Percentiles rank a stretch among this genome's conserved stretches.
phyloP scores from a whole-genome alignment of 1,284 basidiomycete genomes.

The Irpex sp. region DNA sequence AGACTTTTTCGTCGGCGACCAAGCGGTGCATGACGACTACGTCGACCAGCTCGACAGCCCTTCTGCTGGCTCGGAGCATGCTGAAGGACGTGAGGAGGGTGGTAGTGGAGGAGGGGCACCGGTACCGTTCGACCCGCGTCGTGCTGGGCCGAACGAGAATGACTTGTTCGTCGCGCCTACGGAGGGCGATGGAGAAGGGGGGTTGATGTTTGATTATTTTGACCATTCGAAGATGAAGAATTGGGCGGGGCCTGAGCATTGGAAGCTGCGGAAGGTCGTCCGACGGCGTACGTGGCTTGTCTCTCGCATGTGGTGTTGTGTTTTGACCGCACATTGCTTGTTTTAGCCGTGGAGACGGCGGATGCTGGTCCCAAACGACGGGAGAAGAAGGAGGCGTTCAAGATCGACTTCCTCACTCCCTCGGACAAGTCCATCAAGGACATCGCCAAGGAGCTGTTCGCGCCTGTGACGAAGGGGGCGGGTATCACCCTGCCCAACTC shows the following conservation, averaged over 20 bases:
- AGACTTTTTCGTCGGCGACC: slow-evolving; percentile 76
- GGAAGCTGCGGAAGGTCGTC: slow-evolving; percentile 84
- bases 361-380: slow-evolving; percentile 54
- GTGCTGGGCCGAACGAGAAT: slow-evolving; percentile 57
- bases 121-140: slow-evolving; percentile 78
- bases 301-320: not conserved
- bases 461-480: slow-evolving; percentile 60
- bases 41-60: slow-evolving; percentile 35
- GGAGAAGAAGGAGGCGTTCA: slow-evolving; percentile 85
- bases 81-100: slow-evolving; percentile 22
- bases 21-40: slow-evolving; percentile 56
- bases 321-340: not conserved
- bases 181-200: slow-evolving; percentile 42
- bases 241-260: slow-evolving; percentile 99
- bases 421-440: slow-evolving; percentile 65
- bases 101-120: slow-evolving; percentile 39
- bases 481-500: slow-evolving; percentile 65
- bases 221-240: slow-evolving; percentile 89
- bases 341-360: slow-evolving; percentile 41
- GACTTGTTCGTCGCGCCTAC: slow-evolving; percentile 86
- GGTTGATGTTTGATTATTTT: slow-evolving; percentile 87
- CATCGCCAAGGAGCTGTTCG: slow-evolving; percentile 80
- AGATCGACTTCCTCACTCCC: slow-evolving; percentile 81
- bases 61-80: slow-evolving; percentile 41
- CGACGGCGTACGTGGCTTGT: slow-evolving; percentile 56